Conservation (phyloP, 306 rosid species). For the Cyclanthera cordifolia region DNA sequence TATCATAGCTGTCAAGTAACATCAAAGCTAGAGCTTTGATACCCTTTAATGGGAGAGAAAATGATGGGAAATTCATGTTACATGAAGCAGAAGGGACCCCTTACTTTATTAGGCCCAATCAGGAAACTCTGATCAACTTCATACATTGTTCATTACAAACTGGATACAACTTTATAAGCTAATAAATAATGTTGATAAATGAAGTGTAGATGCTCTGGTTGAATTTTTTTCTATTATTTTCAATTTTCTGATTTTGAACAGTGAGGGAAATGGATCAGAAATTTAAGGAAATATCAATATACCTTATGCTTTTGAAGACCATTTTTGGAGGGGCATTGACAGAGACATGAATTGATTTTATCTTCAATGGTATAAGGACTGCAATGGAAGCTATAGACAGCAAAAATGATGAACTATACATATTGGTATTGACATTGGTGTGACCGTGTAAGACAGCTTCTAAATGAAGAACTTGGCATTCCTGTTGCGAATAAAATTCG, state of each 20-base stretch:
- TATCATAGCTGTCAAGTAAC: conserved; percentile 20
- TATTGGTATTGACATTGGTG: conserved; percentile 18
- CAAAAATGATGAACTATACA: conserved; percentile 15
- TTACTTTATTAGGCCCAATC: conserved; percentile 8
- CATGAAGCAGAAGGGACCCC: not conserved
- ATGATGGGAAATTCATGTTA: conserved; percentile 15
- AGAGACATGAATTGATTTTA: conserved; percentile 10
- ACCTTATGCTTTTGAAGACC: conserved; percentile 2
- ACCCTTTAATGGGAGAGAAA: conserved; percentile 2
- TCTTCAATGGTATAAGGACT: conserved; percentile 6
- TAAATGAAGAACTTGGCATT: conserved; percentile 5
- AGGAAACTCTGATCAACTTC: not conserved
- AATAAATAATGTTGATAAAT: not conserved
- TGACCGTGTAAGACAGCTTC: conserved; percentile 24
- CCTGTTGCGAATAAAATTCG: not conserved
- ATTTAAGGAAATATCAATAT: not conserved
- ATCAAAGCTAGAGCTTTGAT: not conserved
- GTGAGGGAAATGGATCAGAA: conserved; percentile 20
- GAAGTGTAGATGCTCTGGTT: not conserved
- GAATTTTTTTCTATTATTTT: conserved; percentile 6
- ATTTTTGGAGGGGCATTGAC: conserved; percentile 9
- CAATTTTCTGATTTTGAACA: not conserved
- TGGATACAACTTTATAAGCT: conserved; percentile 3
- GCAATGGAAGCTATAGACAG: conserved; percentile 10
- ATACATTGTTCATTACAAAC: not conserved